These are phyloP conservation scores for Chamaenerion angustifolium DNA, from an alignment of 345 rosid genomes.

Conservation along the genomic window DNA sequence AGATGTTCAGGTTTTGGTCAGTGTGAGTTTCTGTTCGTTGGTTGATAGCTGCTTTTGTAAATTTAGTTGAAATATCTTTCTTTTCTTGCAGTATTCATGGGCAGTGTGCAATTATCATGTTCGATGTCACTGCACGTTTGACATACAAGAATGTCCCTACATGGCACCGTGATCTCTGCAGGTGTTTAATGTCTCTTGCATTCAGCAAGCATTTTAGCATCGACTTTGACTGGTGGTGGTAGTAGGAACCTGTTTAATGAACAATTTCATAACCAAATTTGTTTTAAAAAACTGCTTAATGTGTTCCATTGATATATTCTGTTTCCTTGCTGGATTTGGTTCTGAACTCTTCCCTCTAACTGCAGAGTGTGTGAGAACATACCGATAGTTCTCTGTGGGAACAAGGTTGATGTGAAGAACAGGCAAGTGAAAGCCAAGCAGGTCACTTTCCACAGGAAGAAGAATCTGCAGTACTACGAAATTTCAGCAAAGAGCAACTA, in stretches of 20 bases:
- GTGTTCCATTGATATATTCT: background rate
- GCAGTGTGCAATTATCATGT: constrained; percentile 94
- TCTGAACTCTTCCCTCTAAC: background rate
- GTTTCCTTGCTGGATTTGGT: background rate
- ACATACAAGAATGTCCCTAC: constrained; percentile 97
- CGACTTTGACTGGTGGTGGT: too few species aligned
- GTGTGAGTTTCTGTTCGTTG: background rate
- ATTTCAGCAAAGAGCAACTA: constrained; percentile 93
- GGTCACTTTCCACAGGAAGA: constrained; percentile 89
- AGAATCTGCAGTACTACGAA: constrained; percentile 82
- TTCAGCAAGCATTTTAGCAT: too few species aligned
- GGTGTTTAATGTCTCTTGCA: constrained; percentile 19
- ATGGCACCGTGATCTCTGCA: constrained; percentile 96
- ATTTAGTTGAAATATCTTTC: background rate
- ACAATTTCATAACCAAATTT: too few species aligned
- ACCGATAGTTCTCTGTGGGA: constrained; percentile 84
- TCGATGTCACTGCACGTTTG: constrained; percentile 90
- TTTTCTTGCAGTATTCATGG: constrained; percentile 73
- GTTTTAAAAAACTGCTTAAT: too few species aligned
- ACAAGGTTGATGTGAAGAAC: constrained; percentile 90
- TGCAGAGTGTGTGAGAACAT: constrained; percentile 79
- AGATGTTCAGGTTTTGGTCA: too few species aligned
- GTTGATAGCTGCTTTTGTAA: background rate
- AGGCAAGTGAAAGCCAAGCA: constrained; percentile 94
- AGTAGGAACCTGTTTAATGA: too few species aligned